These are phyloP conservation scores for Schizosaccharomyces cryophilus DNA, from an alignment of 805 yeast genomes.

Conservation along the genomic window DNA sequence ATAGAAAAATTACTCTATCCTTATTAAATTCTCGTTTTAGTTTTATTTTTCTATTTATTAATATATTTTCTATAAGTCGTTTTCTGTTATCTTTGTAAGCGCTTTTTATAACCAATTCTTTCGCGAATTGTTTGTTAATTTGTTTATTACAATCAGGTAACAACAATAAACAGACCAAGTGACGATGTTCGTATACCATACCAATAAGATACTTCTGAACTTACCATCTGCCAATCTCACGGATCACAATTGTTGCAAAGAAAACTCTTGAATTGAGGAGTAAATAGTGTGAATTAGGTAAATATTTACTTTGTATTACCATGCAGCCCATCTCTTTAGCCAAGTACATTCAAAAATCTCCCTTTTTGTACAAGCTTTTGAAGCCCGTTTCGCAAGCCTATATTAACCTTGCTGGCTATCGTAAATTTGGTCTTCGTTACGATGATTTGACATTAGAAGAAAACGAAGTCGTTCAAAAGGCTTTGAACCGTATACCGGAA, in stretches of 20 bases:
- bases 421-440: constrained; percentile 73
- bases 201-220: background rate
- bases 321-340: constrained; percentile 25
- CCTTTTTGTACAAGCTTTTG: constrained; percentile 48
- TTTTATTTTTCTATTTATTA: no score
- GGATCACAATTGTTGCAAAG: background rate
- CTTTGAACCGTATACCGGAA: constrained; percentile 64
- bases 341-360: constrained; percentile 59
- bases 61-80: no score
- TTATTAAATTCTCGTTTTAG: no score
- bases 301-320: background rate
- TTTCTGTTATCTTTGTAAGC: no score
- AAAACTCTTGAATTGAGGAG: background rate
- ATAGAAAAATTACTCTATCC: no score
- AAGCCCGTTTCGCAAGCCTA: constrained; percentile 62
- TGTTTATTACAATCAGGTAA: background rate
- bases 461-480: constrained; percentile 63
- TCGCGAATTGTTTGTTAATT: background rate
- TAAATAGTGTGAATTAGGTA: background rate
- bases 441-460: constrained; percentile 81
- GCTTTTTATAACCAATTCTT: no score
- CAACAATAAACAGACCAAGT: background rate
- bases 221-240: background rate
- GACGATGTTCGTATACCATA: background rate
- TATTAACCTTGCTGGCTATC: constrained; percentile 63